These are phyloP conservation scores for Trametes villosa DNA, from an alignment of 768 basidiomycete genomes.

Conservation along the genomic window DNA sequence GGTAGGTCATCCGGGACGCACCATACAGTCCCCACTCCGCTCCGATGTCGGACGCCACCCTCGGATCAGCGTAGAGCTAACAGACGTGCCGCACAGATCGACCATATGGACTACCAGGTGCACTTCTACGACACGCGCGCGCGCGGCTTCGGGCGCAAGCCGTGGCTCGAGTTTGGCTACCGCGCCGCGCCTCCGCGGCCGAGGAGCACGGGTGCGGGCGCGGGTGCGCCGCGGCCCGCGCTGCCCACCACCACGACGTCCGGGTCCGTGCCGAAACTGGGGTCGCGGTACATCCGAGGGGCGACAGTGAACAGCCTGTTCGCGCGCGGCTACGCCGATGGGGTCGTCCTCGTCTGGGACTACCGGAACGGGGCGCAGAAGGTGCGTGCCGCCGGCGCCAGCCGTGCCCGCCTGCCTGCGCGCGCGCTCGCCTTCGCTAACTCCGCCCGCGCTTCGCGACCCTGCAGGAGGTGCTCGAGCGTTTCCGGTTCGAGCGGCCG, in stretches of 20 bases:
- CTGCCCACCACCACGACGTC: not conserved
- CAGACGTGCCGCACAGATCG: slow-evolving; percentile 41
- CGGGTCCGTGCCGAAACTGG: slow-evolving; percentile 13
- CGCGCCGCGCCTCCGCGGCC: slow-evolving; percentile 30
- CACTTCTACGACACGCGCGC: slow-evolving; percentile 52
- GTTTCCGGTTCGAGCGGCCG: slow-evolving; percentile 36
- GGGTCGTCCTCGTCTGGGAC: slow-evolving; percentile 50
- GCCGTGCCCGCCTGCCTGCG: slow-evolving; percentile 14
- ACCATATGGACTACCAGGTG: slow-evolving; percentile 53
- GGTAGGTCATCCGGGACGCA: slow-evolving; percentile 39
- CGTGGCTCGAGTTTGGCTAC: slow-evolving; percentile 51
- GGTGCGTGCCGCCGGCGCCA: slow-evolving; percentile 37
- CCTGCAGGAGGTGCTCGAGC: slow-evolving; percentile 42
- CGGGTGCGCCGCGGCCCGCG: slow-evolving; percentile 16
- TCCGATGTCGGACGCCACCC: not conserved
- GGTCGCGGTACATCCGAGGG: slow-evolving; percentile 41
- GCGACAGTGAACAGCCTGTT: slow-evolving; percentile 46
- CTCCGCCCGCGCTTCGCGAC: slow-evolving; percentile 13
- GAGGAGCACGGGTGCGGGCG: not conserved
- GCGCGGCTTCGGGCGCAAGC: slow-evolving; percentile 42
- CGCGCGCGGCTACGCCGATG: slow-evolving; percentile 49
- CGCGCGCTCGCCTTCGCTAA: slow-evolving; percentile 1
- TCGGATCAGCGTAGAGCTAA: slow-evolving; percentile 12
- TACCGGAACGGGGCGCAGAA: slow-evolving; percentile 45
- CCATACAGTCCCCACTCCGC: not conserved